Conservation (phyloP, 169 alveolate species). For the Neospora caninum region DNA sequence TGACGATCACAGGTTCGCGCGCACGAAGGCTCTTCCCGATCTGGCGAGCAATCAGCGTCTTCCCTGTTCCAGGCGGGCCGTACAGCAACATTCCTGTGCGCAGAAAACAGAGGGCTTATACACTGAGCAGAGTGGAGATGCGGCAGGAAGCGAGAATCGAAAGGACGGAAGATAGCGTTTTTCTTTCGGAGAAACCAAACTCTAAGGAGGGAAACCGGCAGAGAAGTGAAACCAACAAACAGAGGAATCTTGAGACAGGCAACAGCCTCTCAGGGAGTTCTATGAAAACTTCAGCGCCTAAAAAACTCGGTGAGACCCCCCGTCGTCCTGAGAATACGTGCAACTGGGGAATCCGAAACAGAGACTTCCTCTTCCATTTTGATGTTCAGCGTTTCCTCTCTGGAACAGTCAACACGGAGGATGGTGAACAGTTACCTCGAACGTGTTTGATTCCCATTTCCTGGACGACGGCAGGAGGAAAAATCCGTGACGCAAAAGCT, state of each 20-base stretch:
- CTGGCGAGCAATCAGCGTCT: conserved; percentile 99
- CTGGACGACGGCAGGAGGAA: conserved; percentile 96
- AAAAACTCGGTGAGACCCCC: no score
- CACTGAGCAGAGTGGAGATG: neutral
- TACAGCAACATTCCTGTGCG: conserved; percentile 92
- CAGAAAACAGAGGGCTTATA: neutral
- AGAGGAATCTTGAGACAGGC: no score
- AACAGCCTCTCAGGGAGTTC: no score
- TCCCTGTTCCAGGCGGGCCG: conserved; percentile 99
- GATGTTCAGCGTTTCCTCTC: no score
- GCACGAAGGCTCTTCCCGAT: conserved; percentile 96
- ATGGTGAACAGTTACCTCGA: conserved; percentile 80
- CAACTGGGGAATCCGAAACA: no score
- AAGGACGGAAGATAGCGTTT: neutral
- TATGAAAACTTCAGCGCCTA: no score
- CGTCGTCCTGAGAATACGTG: no score
- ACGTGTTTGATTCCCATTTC: conserved; percentile 98
- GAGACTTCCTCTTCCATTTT: no score
- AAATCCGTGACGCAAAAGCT: conserved; percentile 98
- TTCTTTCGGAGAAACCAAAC: neutral
- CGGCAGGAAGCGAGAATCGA: neutral
- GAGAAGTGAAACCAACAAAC: no score
- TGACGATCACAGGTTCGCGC: conserved; percentile 92
- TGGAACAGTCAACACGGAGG: neutral
- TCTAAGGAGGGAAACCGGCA: neutral